Evolutionary conservation across 345 rosid genomes (phyloP).

Genomic region (Populus ilicifolia): DNA sequence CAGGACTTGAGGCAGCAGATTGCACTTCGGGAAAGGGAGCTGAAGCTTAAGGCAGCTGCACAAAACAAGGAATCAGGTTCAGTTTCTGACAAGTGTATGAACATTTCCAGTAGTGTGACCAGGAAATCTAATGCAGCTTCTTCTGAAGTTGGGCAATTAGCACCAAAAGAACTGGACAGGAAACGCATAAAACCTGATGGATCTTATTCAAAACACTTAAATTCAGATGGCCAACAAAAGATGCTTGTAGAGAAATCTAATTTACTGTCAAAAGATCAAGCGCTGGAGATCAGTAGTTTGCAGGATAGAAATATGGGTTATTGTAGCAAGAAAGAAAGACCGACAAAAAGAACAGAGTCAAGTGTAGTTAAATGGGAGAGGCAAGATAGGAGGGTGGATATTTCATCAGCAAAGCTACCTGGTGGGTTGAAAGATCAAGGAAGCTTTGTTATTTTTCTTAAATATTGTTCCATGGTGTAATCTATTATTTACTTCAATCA

Average conservation of each 20-base stretch:
- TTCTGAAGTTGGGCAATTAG: conserved; percentile 34
- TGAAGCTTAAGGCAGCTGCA: conserved; percentile 64
- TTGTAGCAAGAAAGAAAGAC: conserved; percentile 25
- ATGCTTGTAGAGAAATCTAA: conserved; percentile 29
- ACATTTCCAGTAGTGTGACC: conserved; percentile 25
- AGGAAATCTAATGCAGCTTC: conserved; percentile 38
- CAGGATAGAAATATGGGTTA: conserved; percentile 24
- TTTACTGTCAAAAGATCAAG: conserved; percentile 27
- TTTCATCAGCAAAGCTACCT: conserved; percentile 30
- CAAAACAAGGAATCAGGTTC: conserved; percentile 49
- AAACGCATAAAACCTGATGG: conserved; percentile 56
- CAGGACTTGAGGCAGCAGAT: conserved; percentile 88
- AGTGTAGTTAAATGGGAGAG: conserved; percentile 26
- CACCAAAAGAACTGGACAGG: conserved; percentile 52
- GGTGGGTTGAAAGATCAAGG: conserved; percentile 30
- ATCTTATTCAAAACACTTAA: conserved; percentile 34
- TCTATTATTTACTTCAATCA: conserved; percentile 8
- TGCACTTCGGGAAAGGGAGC: conserved; percentile 76
- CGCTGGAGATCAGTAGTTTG: conserved; percentile 20
- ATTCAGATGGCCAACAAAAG: conserved; percentile 27
- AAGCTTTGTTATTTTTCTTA: neutral
- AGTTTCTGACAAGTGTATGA: conserved; percentile 26
- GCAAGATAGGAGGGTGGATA: conserved; percentile 34
- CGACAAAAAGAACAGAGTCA: conserved; percentile 33
- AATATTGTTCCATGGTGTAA: neutral